A percentile compares a stretch with the other conserved stretches of the same genome.
phyloP scores from a whole-genome alignment of 2,329 filamentous ascomycete species.

The Pseudocercospora cruenta region DNA sequence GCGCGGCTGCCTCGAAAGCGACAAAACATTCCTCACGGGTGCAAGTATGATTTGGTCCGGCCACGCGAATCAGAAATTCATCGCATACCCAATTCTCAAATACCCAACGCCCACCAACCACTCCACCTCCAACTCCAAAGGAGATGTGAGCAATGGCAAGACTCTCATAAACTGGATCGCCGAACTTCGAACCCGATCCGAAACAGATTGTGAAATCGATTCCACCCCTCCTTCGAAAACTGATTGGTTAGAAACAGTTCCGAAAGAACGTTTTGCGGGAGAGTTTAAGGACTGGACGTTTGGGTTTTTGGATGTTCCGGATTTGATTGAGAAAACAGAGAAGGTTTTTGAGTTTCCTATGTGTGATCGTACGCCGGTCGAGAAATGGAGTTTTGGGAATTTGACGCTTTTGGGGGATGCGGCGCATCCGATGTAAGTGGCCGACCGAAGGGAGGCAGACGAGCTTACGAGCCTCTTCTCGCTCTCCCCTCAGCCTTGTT shows the following conservation, averaged over 20 bases:
- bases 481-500: not conserved
- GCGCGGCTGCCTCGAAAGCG: slow-evolving; percentile 47
- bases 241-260: slow-evolving; percentile 50
- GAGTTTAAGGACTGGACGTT: slow-evolving; percentile 49
- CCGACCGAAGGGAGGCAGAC: no score
- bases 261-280: slow-evolving; percentile 45
- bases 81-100: slow-evolving; percentile 51
- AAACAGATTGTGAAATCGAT: slow-evolving; percentile 44
- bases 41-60: slow-evolving; percentile 53
- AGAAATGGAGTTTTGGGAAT: slow-evolving; percentile 44
- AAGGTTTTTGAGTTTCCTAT: slow-evolving; percentile 53
- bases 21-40: slow-evolving; percentile 47
- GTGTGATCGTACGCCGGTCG: slow-evolving; percentile 50
- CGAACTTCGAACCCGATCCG: slow-evolving; percentile 48
- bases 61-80: slow-evolving; percentile 54
- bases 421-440: slow-evolving; percentile 42
- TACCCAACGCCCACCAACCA: slow-evolving; percentile 36
- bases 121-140: slow-evolving; percentile 23
- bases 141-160: not conserved
- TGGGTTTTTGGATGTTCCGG: slow-evolving; percentile 48
- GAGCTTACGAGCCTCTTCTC: no score
- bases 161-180: slow-evolving; percentile 49
- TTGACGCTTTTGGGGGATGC: slow-evolving; percentile 49
- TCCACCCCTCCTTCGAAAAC: slow-evolving; percentile 47
- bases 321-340: slow-evolving; percentile 48